Percentiles rank a stretch among this genome's conserved stretches.
phyloP scores from a whole-genome alignment of 768 basidiomycete genomes.

The Asterophora lycoperdoides region DNA sequence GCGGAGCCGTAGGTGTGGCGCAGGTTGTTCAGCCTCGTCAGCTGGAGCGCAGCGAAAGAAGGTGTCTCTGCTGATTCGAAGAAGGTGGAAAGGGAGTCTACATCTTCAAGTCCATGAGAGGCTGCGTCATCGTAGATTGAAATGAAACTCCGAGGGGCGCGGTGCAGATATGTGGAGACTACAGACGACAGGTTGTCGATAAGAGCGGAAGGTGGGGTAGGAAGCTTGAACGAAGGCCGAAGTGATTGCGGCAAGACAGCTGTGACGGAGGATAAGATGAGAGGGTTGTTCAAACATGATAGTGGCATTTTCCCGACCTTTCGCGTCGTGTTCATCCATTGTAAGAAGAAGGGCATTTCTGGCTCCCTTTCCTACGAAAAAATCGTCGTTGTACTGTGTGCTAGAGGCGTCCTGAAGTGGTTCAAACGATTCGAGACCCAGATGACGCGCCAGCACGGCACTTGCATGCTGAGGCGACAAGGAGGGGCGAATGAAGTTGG shows the following conservation, averaged over 20 bases:
- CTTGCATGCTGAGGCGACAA: constrained; percentile 53
- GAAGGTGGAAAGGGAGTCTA: constrained; percentile 43
- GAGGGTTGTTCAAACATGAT: background rate
- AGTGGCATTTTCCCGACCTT: constrained; percentile 37
- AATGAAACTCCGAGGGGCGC: constrained; percentile 55
- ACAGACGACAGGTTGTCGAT: constrained; percentile 45
- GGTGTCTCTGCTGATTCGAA: constrained; percentile 47
- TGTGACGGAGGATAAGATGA: constrained; percentile 23
- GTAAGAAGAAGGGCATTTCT: constrained; percentile 51
- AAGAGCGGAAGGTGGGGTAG: constrained; percentile 24
- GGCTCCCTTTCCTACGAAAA: constrained; percentile 55
- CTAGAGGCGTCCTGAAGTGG: constrained; percentile 35
- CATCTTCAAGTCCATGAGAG: constrained; percentile 25
- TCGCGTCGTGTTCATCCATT: constrained; percentile 49
- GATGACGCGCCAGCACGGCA: constrained; percentile 59
- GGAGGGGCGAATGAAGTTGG: constrained; percentile 30
- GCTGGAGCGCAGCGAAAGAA: constrained; percentile 60
- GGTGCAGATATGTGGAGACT: constrained; percentile 53
- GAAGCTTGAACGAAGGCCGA: constrained; percentile 42
- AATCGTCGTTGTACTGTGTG: constrained; percentile 30
- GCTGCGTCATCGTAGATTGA: constrained; percentile 41
- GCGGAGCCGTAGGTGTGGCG: constrained; percentile 41
- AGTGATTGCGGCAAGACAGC: constrained; percentile 56
- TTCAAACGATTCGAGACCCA: constrained; percentile 68
- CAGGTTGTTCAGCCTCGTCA: constrained; percentile 48